These are phyloP conservation scores for Globisporangium ultimum DNA, from an alignment of 352 stramenopile species.

Conservation along the genomic window DNA sequence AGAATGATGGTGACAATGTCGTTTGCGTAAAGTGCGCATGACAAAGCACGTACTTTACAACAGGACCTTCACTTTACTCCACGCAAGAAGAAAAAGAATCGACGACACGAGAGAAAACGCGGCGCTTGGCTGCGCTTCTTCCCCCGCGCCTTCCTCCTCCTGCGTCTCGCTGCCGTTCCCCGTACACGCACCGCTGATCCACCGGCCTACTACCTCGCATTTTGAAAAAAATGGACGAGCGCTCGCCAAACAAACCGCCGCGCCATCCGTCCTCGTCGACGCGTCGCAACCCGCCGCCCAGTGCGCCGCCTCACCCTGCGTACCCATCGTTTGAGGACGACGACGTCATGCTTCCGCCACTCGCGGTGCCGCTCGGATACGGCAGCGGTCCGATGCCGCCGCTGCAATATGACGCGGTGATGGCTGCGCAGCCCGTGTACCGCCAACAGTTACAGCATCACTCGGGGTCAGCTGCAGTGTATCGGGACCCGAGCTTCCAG, in stretches of 20 bases:
- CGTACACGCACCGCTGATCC: not conserved
- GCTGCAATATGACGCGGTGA: not conserved
- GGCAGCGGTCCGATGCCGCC: constrained; percentile 5
- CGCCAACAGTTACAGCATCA: constrained; percentile 4
- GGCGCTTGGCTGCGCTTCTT: not conserved
- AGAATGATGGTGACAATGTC: no score
- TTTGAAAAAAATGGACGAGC: constrained; percentile 2
- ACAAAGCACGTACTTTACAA: no score
- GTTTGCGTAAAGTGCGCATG: no score
- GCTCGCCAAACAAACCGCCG: constrained; percentile 5
- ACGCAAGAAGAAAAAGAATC: not conserved
- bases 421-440: constrained; percentile 7
- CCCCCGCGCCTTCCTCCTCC: not conserved
- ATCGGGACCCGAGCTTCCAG: not conserved
- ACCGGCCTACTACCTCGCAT: no score
- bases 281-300: constrained; percentile 5
- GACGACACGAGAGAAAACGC: not conserved
- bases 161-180: not conserved
- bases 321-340: no score
- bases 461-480: not conserved
- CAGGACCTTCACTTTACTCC: no score
- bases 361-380: constrained; percentile 11
- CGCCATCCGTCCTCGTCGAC: constrained; percentile 1
- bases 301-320: constrained; percentile 1
- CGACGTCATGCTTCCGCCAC: not conserved